These are phyloP conservation scores for Syncephalastrum monosporum DNA, from an alignment of 371 early-diverging fungal genomes.

Conservation along the genomic window DNA sequence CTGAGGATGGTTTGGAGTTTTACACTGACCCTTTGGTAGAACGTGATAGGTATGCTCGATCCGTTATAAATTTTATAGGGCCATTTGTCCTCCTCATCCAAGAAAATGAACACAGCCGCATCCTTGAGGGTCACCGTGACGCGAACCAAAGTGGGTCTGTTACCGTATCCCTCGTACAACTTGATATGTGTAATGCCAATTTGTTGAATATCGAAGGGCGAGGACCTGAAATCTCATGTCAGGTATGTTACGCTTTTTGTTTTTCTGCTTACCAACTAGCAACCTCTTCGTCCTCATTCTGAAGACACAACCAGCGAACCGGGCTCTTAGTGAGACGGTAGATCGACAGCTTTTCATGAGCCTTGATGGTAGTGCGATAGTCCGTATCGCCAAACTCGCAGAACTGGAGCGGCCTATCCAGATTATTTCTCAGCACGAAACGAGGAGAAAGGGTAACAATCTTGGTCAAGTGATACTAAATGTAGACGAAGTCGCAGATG, in stretches of 20 bases:
- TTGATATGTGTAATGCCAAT: slow-evolving; percentile 85
- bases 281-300: slow-evolving; percentile 32
- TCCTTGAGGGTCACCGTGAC: slow-evolving; percentile 76
- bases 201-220: slow-evolving; percentile 76
- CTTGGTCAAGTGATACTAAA: slow-evolving; percentile 59
- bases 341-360: slow-evolving; percentile 53
- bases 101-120: slow-evolving; percentile 84
- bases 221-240: slow-evolving; percentile 46
- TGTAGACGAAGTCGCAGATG: background rate
- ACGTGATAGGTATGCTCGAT: slow-evolving; percentile 68
- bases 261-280: slow-evolving; percentile 49
- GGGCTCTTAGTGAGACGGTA: slow-evolving; percentile 45
- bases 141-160: slow-evolving; percentile 67
- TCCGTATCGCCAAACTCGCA: slow-evolving; percentile 46
- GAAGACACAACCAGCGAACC: slow-evolving; percentile 54
- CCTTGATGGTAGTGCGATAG: slow-evolving; percentile 22
- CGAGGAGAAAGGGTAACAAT: slow-evolving; percentile 82
- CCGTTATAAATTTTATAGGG: slow-evolving; percentile 88
- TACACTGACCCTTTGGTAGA: slow-evolving; percentile 70
- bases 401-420: slow-evolving; percentile 55
- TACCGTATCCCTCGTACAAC: slow-evolving; percentile 49
- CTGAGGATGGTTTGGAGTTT: background rate
- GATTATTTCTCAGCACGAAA: slow-evolving; percentile 80
- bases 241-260: background rate
- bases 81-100: slow-evolving; percentile 82